Conservation (phyloP, 257 asterid genomes). For the Schizonepeta tenuifolia region DNA sequence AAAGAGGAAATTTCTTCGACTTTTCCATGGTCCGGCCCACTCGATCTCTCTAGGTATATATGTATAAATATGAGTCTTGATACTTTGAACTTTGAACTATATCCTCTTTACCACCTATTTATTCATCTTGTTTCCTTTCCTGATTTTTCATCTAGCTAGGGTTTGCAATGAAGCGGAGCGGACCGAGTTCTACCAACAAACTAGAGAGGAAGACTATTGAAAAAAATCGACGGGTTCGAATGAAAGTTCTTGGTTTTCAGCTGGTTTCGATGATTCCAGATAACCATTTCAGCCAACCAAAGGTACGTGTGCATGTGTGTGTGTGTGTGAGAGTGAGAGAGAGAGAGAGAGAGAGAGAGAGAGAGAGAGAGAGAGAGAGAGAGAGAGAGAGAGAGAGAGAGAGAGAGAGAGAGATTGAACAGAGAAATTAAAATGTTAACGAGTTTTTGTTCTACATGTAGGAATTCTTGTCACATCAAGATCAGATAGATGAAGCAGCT, state of each 20-base stretch:
- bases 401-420: too few relatives aligned
- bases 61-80: neutral
- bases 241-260: conserved; percentile 36
- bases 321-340: too few relatives aligned
- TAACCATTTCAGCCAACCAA: conserved; percentile 29
- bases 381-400: too few relatives aligned
- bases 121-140: neutral
- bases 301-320: conserved; percentile 21
- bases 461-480: conserved; percentile 45
- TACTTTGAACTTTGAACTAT: neutral
- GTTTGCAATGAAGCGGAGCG: conserved; percentile 14
- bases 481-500: conserved; percentile 43
- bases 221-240: conserved; percentile 32
- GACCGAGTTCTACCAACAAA: conserved; percentile 1
- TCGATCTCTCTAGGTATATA: neutral
- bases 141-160: neutral
- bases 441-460: neutral
- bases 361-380: too few relatives aligned
- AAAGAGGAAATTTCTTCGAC: too few relatives aligned
- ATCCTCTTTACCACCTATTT: neutral
- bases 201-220: conserved; percentile 31
- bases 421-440: too few relatives aligned
- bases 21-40: neutral
- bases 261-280: conserved; percentile 43
- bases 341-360: too few relatives aligned